phyloP scores from a whole-genome alignment of 176 grass and related monocot species.

The Cymbopogon citratus region DNA sequence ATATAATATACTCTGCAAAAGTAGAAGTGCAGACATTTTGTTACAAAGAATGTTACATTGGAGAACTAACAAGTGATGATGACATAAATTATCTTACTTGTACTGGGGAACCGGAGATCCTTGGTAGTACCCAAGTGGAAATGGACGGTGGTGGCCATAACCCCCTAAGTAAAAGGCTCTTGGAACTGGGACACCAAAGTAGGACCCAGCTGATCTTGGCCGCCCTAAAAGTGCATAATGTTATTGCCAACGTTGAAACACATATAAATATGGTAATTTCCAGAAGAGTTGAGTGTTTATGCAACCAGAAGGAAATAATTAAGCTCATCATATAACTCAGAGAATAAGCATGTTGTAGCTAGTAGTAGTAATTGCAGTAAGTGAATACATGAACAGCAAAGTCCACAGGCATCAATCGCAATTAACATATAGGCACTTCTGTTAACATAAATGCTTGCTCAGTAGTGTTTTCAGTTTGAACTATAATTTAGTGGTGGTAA shows the following conservation, averaged over 20 bases:
- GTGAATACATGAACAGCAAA: background rate
- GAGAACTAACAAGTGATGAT: background rate
- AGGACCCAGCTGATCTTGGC: slow-evolving; percentile 70
- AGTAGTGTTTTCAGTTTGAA: background rate
- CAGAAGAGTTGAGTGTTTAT: background rate
- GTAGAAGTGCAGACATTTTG: background rate
- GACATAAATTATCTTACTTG: slow-evolving; percentile 49
- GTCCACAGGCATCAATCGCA: background rate
- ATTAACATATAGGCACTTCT: background rate
- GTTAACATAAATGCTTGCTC: background rate
- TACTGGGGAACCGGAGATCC: slow-evolving; percentile 60
- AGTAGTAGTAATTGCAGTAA: background rate
- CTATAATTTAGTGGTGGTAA: background rate
- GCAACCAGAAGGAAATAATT: background rate
- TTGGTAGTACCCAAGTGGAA: slow-evolving; percentile 76
- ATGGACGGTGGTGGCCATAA: slow-evolving; percentile 51
- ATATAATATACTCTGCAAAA: too few relatives aligned
- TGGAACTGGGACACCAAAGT: slow-evolving; percentile 57
- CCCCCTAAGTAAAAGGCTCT: slow-evolving; percentile 64
- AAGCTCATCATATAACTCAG: too few relatives aligned
- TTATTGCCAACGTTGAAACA: background rate
- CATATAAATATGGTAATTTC: background rate
- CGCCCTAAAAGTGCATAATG: slow-evolving; percentile 37
- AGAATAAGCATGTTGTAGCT: background rate
- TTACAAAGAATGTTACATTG: background rate